Percentiles rank a stretch among this genome's conserved stretches.
These are phyloP conservation scores for Salvia hispanica DNA, from an alignment of 257 asterid genomes.

Conservation along the genomic window DNA sequence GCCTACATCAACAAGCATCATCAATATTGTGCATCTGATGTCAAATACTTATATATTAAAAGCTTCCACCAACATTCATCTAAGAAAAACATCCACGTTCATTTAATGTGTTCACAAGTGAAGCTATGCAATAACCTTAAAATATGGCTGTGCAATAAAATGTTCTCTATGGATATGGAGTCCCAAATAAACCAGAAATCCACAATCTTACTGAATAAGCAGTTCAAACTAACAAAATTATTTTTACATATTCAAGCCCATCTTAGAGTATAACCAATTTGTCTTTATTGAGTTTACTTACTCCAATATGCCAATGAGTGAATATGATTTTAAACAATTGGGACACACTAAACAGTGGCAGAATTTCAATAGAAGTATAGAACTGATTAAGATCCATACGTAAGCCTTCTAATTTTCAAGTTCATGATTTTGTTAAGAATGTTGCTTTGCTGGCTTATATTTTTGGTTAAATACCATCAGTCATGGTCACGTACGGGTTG, in stretches of 20 bases:
- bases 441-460: not conserved
- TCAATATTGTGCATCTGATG: constrained; percentile 19
- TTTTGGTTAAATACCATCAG: not conserved
- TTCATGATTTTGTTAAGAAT: not conserved
- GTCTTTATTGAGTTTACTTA: not conserved
- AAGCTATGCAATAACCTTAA: constrained; percentile 6
- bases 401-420: not conserved
- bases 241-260: not conserved
- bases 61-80: not conserved
- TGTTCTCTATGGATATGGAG: not conserved
- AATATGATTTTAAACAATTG: not conserved
- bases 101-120: not conserved
- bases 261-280: not conserved
- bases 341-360: not conserved
- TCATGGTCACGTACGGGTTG: too few species aligned
- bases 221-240: not conserved
- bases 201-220: not conserved
- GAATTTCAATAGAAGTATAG: not conserved
- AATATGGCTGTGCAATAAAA: not conserved
- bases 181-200: not conserved
- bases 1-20: constrained; percentile 53
- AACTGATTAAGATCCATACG: constrained; percentile 7
- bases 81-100: not conserved
- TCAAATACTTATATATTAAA: not conserved
- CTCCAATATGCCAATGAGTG: not conserved